A percentile compares a stretch with the other conserved stretches of the same genome.
phyloP scores from a whole-genome alignment of 1,284 basidiomycete genomes.

The Cutaneotrichosporon daszewskae region DNA sequence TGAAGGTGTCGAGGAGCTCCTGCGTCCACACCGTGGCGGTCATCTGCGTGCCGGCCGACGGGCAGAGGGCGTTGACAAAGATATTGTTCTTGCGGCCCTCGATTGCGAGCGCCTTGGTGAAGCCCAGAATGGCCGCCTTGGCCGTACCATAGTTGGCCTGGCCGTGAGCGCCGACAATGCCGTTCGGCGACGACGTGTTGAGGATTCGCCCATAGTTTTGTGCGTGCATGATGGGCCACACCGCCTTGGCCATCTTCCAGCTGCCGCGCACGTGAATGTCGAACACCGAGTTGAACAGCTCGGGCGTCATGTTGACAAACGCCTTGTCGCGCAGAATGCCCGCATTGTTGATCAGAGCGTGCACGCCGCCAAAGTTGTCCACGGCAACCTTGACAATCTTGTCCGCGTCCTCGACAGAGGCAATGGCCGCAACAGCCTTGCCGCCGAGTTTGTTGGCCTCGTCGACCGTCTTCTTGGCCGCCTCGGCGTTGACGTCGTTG shows the following conservation, averaged over 20 bases:
- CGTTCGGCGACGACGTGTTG: slow-evolving; percentile 87
- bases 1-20: slow-evolving; percentile 77
- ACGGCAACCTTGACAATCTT: slow-evolving; percentile 80
- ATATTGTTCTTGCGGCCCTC: slow-evolving; percentile 92
- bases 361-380: slow-evolving; percentile 81
- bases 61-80: slow-evolving; percentile 80
- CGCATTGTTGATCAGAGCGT: slow-evolving; percentile 89
- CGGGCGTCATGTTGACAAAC: slow-evolving; percentile 79
- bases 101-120: slow-evolving; percentile 83
- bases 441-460: slow-evolving; percentile 84
- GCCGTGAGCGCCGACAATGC: slow-evolving; percentile 91
- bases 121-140: slow-evolving; percentile 86
- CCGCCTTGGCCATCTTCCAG: slow-evolving; percentile 86
- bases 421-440: slow-evolving; percentile 80
- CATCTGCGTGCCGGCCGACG: slow-evolving; percentile 87
- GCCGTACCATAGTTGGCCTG: slow-evolving; percentile 85
- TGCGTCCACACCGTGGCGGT: slow-evolving; percentile 77
- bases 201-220: slow-evolving; percentile 96
- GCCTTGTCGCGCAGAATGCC: slow-evolving; percentile 90
- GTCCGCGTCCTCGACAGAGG: slow-evolving; percentile 81
- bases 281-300: slow-evolving; percentile 91
- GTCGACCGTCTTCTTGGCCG: slow-evolving; percentile 73
- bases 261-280: slow-evolving; percentile 73
- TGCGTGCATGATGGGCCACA: slow-evolving; percentile 95
- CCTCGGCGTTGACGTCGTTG: slow-evolving; percentile 87